phyloP scores from a whole-genome alignment of 345 rosid genomes.

The Ceriops decandra region DNA sequence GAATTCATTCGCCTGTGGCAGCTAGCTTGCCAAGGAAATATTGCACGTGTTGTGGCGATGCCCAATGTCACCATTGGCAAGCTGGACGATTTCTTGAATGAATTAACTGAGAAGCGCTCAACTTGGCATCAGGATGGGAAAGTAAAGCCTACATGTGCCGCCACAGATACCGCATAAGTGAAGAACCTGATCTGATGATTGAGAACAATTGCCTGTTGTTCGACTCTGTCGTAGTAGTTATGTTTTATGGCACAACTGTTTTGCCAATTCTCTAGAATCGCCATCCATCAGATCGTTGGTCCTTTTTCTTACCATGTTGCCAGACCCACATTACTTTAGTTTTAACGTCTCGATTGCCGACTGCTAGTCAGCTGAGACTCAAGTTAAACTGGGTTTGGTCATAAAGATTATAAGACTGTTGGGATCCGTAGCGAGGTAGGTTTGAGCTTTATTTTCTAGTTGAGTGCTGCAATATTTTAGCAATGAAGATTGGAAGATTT shows the following conservation, averaged over 20 bases:
- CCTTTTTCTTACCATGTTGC: too few relatives aligned
- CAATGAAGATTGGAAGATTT: too few relatives aligned
- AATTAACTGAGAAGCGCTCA: conserved; percentile 48
- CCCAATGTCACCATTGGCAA: conserved; percentile 74
- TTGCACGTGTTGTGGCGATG: conserved; percentile 93
- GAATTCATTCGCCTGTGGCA: conserved; percentile 92
- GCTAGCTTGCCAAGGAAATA: conserved; percentile 85
- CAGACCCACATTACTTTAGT: too few relatives aligned
- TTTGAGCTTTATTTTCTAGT: too few relatives aligned
- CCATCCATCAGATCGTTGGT: too few relatives aligned
- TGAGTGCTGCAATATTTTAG: too few relatives aligned
- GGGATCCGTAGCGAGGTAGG: too few relatives aligned
- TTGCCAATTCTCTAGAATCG: background rate
- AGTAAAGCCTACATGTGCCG: conserved; percentile 56
- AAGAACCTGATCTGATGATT: background rate
- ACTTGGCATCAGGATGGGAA: conserved; percentile 55
- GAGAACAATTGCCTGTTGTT: background rate
- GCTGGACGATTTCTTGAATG: conserved; percentile 68
- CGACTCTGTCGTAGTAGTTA: too few relatives aligned
- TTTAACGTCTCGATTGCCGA: too few relatives aligned
- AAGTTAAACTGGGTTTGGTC: too few relatives aligned
- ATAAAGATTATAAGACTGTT: too few relatives aligned
- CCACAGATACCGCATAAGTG: conserved; percentile 51
- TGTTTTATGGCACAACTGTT: background rate
- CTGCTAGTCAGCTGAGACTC: too few relatives aligned